These are phyloP conservation scores for Cardamine chenopodiifolia DNA, from an alignment of 345 rosid genomes.

Conservation along the genomic window DNA sequence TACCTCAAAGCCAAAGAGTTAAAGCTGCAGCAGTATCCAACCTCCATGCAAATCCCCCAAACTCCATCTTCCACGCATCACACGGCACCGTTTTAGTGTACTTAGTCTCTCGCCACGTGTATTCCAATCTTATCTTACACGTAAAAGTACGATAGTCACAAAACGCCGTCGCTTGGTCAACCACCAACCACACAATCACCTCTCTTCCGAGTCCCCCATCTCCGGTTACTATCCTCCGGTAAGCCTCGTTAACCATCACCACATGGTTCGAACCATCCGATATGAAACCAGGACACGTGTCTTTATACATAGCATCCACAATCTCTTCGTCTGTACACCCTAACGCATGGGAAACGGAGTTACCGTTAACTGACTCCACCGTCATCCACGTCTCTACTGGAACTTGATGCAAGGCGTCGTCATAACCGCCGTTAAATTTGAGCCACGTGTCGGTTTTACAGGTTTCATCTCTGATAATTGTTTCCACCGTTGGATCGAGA, in stretches of 20 bases:
- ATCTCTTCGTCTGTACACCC: constrained; percentile 48
- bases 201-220: constrained; percentile 23
- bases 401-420: neutral
- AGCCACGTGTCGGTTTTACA: constrained; percentile 21
- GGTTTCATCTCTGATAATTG: constrained; percentile 14
- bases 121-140: constrained; percentile 49
- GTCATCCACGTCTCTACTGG: constrained; percentile 54
- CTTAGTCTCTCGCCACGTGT: constrained; percentile 41
- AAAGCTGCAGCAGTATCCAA: constrained; percentile 59
- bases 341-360: constrained; percentile 38
- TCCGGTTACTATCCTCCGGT: constrained; percentile 44
- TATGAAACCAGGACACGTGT: constrained; percentile 58
- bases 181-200: constrained; percentile 45
- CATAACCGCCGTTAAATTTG: constrained; percentile 2
- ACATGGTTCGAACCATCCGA: constrained; percentile 50
- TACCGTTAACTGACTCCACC: constrained; percentile 49
- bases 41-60: constrained; percentile 68
- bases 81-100: constrained; percentile 52
- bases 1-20: constrained; percentile 48
- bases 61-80: constrained; percentile 64
- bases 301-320: constrained; percentile 36
- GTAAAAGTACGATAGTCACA: constrained; percentile 40
- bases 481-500: constrained; percentile 25
- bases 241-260: constrained; percentile 56
- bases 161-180: constrained; percentile 39